Base-by-base conservation (phyloP, 2,329 filamentous ascomycete species). In the Aaosphaeria arxii region DNA sequence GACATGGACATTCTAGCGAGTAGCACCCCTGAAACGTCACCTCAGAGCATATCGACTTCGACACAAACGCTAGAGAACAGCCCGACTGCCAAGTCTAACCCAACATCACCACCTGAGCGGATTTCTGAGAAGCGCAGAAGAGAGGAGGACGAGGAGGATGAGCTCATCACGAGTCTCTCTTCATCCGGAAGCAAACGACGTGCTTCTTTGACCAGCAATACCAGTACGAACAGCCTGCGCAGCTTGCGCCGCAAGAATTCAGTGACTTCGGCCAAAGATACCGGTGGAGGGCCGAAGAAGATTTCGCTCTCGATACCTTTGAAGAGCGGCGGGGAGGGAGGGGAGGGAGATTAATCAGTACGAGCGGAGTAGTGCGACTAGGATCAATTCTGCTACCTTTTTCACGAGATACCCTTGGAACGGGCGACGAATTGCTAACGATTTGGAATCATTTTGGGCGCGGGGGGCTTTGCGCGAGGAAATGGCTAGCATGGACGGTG, bases 81-180 rank as follows among this genome's bases (percentile, higher is more conserved):
- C 43, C 51, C 51, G 41, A 54, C 62, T 46, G 47, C 61, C 39
- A 63, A 65, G 36, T 50, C 59, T 9, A 48, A 50, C 6, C 31
- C 46, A n/a, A 52, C 50, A 35, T 58, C 63, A n/a, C 64, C 69
- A 6, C 87, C 86, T 0, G 90, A 96, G 69, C 82, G 89, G 46
- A 72, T 95, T 13, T 87, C 90, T 0, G 89, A 95, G 68, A 97
- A 97, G 71, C 86, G 92, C 42, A 83, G 92, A 42, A 83, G 94
- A 59, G 91, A 96, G 65, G 92, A 96, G 48, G 90, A 95, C 52
- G 92, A 96, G 41, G 91, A 96, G 47, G 91, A 96, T 55, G 89
- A 92, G 62, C 74, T 69, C 9, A 56, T 97, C n/a, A 85, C 85
- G 46, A 95, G 94, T 71, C 78, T 96, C 59, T 84, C 89, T 11